Evolutionary conservation across 352 stramenopile genomes (phyloP).

Genomic region (Phytophthora kernoviae): DNA sequence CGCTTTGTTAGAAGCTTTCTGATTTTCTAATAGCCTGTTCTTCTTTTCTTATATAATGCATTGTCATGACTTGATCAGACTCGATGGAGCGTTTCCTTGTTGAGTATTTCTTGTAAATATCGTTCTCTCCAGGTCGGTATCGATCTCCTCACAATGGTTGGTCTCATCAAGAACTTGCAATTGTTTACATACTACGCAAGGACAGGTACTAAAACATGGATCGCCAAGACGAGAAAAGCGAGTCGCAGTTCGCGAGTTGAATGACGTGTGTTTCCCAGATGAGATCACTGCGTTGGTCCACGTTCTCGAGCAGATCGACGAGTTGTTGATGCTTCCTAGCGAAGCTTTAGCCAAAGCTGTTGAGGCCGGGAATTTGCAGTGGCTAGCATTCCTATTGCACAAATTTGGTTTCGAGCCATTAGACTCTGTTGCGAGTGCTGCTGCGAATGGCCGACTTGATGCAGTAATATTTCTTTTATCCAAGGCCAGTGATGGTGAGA

Average conservation of each 20-base stretch:
- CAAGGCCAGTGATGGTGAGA: background rate
- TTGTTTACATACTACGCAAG: background rate
- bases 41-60: too few relatives aligned
- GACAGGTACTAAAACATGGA: background rate
- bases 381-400: constrained; percentile 2
- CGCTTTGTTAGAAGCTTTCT: too few relatives aligned
- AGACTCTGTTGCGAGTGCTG: constrained; percentile 3
- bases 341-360: constrained; percentile 8
- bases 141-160: background rate
- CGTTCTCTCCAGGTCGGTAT: background rate
- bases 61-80: too few relatives aligned
- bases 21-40: too few relatives aligned
- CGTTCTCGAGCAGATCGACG: constrained; percentile 5
- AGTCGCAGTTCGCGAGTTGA: background rate
- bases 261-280: constrained; percentile 1
- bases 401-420: background rate
- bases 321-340: constrained; percentile 2
- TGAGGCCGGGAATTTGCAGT: background rate
- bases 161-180: too few relatives aligned
- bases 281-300: constrained; percentile 1
- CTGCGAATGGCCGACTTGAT: background rate
- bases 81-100: too few relatives aligned
- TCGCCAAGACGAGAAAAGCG: background rate
- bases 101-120: too few relatives aligned
- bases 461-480: background rate